phyloP scores from a whole-genome alignment of 2,329 filamentous ascomycete species.

The Amauroascus verrucosus region DNA sequence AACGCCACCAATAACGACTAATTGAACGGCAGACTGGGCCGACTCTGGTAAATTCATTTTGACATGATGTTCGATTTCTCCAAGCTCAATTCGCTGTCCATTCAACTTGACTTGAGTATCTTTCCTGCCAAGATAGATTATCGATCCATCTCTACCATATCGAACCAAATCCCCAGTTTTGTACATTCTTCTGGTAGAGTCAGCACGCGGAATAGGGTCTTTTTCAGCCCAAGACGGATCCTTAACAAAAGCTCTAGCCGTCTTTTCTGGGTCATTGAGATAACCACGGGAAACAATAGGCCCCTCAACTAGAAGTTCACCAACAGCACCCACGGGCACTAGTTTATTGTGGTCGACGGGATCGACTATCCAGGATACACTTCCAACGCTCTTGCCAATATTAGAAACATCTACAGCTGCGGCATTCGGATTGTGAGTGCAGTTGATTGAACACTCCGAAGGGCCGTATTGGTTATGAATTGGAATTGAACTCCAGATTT shows the following conservation, averaged over 20 bases:
- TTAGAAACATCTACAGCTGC: slow-evolving; percentile 13
- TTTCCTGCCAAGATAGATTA: slow-evolving; percentile 68
- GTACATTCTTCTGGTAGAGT: slow-evolving; percentile 41
- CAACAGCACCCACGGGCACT: slow-evolving; percentile 26
- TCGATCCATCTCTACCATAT: slow-evolving; percentile 59
- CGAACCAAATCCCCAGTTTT: slow-evolving; percentile 78
- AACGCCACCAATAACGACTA: slow-evolving; percentile 67
- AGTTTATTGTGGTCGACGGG: slow-evolving; percentile 30
- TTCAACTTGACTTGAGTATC: slow-evolving; percentile 93
- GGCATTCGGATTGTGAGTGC: slow-evolving; percentile 14
- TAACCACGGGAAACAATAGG: slow-evolving; percentile 30
- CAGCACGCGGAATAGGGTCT: slow-evolving; percentile 5
- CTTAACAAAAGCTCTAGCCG: slow-evolving; percentile 15
- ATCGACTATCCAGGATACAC: slow-evolving; percentile 32
- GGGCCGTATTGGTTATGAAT: slow-evolving; percentile 19
- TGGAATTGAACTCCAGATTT: slow-evolving; percentile 15
- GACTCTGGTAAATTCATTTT: slow-evolving; percentile 48
- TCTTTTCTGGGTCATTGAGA: slow-evolving; percentile 18
- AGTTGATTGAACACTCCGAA: slow-evolving; percentile 17
- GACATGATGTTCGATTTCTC: slow-evolving; percentile 84
- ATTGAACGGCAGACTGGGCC: slow-evolving; percentile 59
- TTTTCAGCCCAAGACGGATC: slow-evolving; percentile 12
- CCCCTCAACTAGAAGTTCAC: slow-evolving; percentile 33
- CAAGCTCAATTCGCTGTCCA: slow-evolving; percentile 88
- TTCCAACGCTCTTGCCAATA: slow-evolving; percentile 16